Base-by-base conservation (phyloP, 1,284 basidiomycete species). In the Tilletia walkeri region DNA sequence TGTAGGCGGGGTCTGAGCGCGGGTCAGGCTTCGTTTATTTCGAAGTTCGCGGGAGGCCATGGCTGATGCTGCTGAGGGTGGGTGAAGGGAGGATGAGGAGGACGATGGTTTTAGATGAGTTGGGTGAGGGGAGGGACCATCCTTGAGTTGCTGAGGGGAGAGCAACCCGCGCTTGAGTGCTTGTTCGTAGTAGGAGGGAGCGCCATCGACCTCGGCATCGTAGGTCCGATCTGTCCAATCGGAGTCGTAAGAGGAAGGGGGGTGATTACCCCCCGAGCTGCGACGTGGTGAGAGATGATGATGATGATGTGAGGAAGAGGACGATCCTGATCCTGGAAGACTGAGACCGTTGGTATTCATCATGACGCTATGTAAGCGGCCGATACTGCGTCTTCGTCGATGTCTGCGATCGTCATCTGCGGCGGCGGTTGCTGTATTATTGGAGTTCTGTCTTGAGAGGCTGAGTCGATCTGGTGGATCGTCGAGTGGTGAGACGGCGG, bases 361-460 rank as follows among this genome's bases (percentile, higher is more conserved):
- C 12, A 53, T 53, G 18, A 53, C 50, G 50, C 10, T 53, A 18
- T 53, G 50, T 6, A 53, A 18, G 16, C 12, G 50, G 16, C 50
- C 50, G 6, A 53, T 53, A 18, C 50, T 53, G 18, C 50, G 50
- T 18, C 50, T 9, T 6, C 10, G 50, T 6, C 50, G 50, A 18
- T 53, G 50, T 53, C 50, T 53, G 20, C 50, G 50, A 18, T 53
- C 50, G 18, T 53, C 50, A 7, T 53, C 50, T 10, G 50, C 50
- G 24, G 2, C 24, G 24, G 24, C 24, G 24, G 16, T 24, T 53
- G 50, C 16, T 24, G 16, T 48, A 10, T 53, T 24, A 18, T 53
- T 24, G 50, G 10, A 9, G 41, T 14, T 14, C 41, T 45, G 41
- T 14, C 41, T 45, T 7, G 41, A 45, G 41, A 45, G 41, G 3